phyloP scores from a whole-genome alignment of 768 basidiomycete species.

The Lactarius quietus region DNA sequence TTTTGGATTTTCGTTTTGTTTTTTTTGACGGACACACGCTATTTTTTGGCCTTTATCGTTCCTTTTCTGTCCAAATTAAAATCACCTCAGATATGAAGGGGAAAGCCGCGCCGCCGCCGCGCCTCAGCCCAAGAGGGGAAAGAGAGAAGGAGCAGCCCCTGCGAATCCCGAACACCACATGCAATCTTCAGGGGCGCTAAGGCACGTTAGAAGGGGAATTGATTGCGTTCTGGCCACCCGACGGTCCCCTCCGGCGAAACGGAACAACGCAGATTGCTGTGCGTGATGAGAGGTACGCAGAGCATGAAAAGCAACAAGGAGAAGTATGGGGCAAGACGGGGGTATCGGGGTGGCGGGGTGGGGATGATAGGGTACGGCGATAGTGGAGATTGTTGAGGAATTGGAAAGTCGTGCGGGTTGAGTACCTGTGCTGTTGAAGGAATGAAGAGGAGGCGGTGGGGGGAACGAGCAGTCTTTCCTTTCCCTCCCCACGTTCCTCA shows the following conservation, averaged over 20 bases:
- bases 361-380: neutral
- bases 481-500: conserved; percentile 31
- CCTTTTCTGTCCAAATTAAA: neutral
- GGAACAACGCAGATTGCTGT: neutral
- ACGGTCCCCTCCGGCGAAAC: neutral
- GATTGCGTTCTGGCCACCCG: neutral
- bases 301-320: neutral
- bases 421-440: neutral
- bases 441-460: neutral
- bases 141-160: neutral
- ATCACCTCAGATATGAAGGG: neutral
- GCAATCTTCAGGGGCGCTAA: neutral
- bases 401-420: neutral
- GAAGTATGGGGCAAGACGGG: neutral
- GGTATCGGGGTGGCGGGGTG: neutral
- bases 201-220: neutral
- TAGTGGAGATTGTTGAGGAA: neutral
- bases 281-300: neutral
- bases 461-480: neutral
- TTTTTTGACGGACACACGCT: neutral
- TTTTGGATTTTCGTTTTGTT: neutral
- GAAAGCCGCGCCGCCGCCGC: neutral
- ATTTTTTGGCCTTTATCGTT: neutral
- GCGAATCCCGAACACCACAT: neutral
- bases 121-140: neutral